Evolutionary conservation across 768 basidiomycete genomes (phyloP).

Genomic region (Pleurotus ostreatus): DNA sequence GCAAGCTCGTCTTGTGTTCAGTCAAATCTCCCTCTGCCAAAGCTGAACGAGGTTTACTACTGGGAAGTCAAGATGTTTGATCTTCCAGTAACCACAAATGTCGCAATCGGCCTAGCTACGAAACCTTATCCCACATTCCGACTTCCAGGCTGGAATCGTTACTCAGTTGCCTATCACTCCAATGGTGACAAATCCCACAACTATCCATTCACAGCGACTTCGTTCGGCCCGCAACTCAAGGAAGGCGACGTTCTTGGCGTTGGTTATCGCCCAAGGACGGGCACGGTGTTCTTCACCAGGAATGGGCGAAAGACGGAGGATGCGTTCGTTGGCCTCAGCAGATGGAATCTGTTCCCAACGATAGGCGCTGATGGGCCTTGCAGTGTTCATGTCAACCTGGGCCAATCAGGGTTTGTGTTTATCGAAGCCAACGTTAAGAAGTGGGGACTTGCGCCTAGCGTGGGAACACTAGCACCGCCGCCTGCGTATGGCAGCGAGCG

Average conservation of each 20-base stretch:
- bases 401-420: conserved; percentile 97
- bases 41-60: conserved; percentile 98
- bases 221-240: conserved; percentile 81
- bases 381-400: conserved; percentile 95
- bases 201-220: conserved; percentile 84
- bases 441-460: conserved; percentile 97
- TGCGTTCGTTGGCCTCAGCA: conserved; percentile 85
- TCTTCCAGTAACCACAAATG: conserved; percentile 79
- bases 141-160: conserved; percentile 78
- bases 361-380: conserved; percentile 96
- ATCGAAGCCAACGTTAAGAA: conserved; percentile 99
- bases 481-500: conserved; percentile 97
- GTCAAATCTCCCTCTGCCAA: conserved; percentile 94
- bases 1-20: conserved; percentile 92
- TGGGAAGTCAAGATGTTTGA: conserved; percentile 99
- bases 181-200: conserved; percentile 97
- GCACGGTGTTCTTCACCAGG: conserved; percentile 98
- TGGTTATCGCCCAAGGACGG: conserved; percentile 93
- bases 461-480: conserved; percentile 94
- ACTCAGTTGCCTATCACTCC: conserved; percentile 93
- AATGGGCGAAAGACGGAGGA: conserved; percentile 98
- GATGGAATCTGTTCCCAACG: conserved; percentile 94
- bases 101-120: conserved; percentile 93
- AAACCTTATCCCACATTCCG: conserved; percentile 97
- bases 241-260: conserved; percentile 96